phyloP scores from a whole-genome alignment of 2,329 filamentous ascomycete species.

The Colletotrichum gigasporum region DNA sequence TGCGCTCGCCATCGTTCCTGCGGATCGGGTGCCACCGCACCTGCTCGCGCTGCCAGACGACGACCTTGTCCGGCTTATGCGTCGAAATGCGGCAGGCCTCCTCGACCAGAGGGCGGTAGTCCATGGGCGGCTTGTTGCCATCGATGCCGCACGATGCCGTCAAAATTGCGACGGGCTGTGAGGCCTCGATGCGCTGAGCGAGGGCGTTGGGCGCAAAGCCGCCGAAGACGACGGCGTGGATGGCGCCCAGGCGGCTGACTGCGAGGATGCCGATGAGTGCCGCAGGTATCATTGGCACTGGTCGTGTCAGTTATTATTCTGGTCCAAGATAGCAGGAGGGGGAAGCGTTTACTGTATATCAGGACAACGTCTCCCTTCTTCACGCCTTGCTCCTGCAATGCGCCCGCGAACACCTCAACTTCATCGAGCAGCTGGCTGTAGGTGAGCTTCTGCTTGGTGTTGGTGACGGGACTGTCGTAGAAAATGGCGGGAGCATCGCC shows the following conservation, averaged over 20 bases:
- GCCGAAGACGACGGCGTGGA: constrained; percentile 93
- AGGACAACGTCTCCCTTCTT: constrained; percentile 86
- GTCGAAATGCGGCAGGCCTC: constrained; percentile 74
- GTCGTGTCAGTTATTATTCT: background rate
- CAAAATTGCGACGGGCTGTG: constrained; percentile 77
- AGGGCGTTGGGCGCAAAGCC: constrained; percentile 86
- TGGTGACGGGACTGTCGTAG: constrained; percentile 88
- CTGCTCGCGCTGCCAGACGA: constrained; percentile 88
- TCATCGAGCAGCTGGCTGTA: constrained; percentile 81
- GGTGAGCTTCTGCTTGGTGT: constrained; percentile 75
- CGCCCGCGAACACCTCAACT: constrained; percentile 83
- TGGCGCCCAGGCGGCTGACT: constrained; percentile 80
- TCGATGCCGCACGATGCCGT: constrained; percentile 95
- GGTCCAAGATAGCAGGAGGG: background rate
- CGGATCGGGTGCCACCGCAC: constrained; percentile 77
- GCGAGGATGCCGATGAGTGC: constrained; percentile 89
- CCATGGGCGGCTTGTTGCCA: constrained; percentile 79
- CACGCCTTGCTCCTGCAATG: constrained; percentile 83
- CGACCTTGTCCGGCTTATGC: constrained; percentile 76
- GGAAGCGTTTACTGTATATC: constrained; percentile 78
- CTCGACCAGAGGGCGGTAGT: constrained; percentile 81
- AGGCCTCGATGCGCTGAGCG: constrained; percentile 88
- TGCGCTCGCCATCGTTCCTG: constrained; percentile 73
- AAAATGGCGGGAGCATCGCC: constrained; percentile 80
- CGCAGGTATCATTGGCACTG: constrained; percentile 95